Evolutionary conservation across 305 asterid species (phyloP), one percentile per base, ranked within the genome.

Genomic region (Salvia sclarea): DNA sequence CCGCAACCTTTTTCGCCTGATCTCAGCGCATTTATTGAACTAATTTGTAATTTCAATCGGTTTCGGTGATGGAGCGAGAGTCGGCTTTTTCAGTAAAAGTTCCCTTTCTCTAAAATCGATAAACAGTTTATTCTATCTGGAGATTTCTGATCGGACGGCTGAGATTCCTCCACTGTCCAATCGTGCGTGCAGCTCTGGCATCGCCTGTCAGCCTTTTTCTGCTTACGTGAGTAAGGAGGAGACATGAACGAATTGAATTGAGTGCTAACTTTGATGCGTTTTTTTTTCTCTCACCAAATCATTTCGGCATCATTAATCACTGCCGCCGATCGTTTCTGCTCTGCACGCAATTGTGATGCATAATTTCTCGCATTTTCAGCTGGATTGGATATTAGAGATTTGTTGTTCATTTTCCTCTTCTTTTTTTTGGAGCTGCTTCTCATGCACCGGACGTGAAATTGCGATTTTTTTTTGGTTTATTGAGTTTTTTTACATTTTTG

Each of bases 381-480:
- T 24, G 14, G 10, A 21, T 16, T 16, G 13, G n/a, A n/a, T n/a
- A n/a, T n/a, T n/a, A 57, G 48, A 17, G 11, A 17, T 44, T 33
- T 28, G 4, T 47, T 40, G 33, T 22, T 20, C 49, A 14, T 59
- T n/a, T 17, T 20, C 59, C 12, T 40, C 18, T 50, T 13, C 21
- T 10, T 60, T 60, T 55, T 57, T 53, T 14, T 41, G 49, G 44
- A 52, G 31, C 71, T 69, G 40, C 17, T 71, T 67, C 77, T 75
- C 90, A 86, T 79, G 85, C 78, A 78, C 58, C 48, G 77, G 72
- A 53, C 76, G 71, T 82, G 69, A 7, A 18, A 67, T 71, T 67
- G 70, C 69, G 61, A 71, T 24, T 58, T 69, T 24, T 58, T 69
- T 65, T 55, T 72, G 69, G 47, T 45, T 57, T 54, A 66, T 64